These are phyloP conservation scores for Pyrenophora graminea DNA, from an alignment of 2,329 filamentous ascomycete species.

Conservation along the genomic window DNA sequence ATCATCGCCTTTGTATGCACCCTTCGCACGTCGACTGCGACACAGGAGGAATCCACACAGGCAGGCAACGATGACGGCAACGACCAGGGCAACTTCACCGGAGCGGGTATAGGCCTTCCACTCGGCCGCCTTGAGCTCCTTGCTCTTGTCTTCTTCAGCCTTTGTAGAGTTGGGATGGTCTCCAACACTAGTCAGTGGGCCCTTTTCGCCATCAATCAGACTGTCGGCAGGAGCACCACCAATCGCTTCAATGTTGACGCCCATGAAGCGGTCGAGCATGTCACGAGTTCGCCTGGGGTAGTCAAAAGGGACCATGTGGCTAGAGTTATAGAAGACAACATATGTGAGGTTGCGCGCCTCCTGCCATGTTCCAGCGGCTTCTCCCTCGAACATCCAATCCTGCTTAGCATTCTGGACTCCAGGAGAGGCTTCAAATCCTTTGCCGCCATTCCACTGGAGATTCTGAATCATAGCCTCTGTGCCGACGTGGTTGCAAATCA, in stretches of 20 bases:
- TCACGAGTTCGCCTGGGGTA: conserved; percentile 83
- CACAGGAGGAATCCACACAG: conserved; percentile 75
- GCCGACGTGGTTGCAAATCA: conserved; percentile 96
- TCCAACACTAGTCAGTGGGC: conserved; percentile 76
- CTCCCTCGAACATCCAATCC: conserved; percentile 91
- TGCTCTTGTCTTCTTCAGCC: conserved; percentile 68
- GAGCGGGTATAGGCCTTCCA: conserved; percentile 89
- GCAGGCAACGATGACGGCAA: conserved; percentile 74
- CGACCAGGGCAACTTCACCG: conserved; percentile 80
- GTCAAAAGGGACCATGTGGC: conserved; percentile 98
- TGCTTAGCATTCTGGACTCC: conserved; percentile 90
- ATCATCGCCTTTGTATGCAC: conserved; percentile 52
- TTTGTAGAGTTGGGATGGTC: conserved; percentile 71
- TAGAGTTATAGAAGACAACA: conserved; percentile 91
- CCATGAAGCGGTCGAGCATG: conserved; percentile 97
- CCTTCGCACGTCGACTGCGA: conserved; percentile 51
- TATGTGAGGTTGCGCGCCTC: conserved; percentile 94
- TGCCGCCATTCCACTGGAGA: conserved; percentile 88
- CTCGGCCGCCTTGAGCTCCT: conserved; percentile 79
- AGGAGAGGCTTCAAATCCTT: conserved; percentile 84
- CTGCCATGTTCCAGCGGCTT: conserved; percentile 89
- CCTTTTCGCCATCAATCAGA: conserved; percentile 82
- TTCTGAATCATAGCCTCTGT: conserved; percentile 90
- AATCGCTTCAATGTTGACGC: conserved; percentile 86
- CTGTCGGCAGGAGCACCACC: conserved; percentile 80